Base-by-base conservation (phyloP, 2,329 filamentous ascomycete genomes). In the Trichoderma sp. region DNA sequence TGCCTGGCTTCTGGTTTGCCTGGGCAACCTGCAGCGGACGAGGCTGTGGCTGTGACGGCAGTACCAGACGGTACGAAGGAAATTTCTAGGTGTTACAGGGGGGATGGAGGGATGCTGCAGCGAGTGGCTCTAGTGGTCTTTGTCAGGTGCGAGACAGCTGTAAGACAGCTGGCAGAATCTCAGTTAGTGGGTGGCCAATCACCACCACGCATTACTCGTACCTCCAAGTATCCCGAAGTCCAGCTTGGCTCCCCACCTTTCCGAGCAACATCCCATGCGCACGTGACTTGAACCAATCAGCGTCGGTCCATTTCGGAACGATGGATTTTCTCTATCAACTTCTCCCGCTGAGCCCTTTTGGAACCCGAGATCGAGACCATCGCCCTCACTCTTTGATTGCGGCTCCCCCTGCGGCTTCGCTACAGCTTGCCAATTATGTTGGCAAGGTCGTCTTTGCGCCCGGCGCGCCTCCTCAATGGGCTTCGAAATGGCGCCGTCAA, bases 371-470 rank as follows among this genome's bases (percentile, higher is more conserved):
- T 79, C 82, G 82, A 83, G 80, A 79, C 75, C 81, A 84, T 83
- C 81, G 82, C 81, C 81, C 80, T 78, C 79, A 65, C 76, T 45
- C 65, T 80, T 79, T 82, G 80, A 84, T 82, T 80, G 82, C 82
- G 83, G 82, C 71, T 73, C 71, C 79, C 80, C 79, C 78, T 82
- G 81, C 83, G 83, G 82, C 80, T 82, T 81, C 83, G 81, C 80
- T 84, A 81, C 80, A 84, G 81, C 81, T 83, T 80, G 86, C 86
- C 86, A 90, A 93, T 86, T 85, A 98, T 98, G 96, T 92, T 98
- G 91, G 93, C 94, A 89, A 94, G 95, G 91, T 95, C 95, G 88
- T 92, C 92, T 88, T 88, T 97, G 90, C 95, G 95, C 90, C 92
- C 94, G 86, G 91, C 93, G 91, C 95, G 95, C 91, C 90, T 93